phyloP scores from a whole-genome alignment of 805 yeast genomes.

The Yamadazyma insecticola region DNA sequence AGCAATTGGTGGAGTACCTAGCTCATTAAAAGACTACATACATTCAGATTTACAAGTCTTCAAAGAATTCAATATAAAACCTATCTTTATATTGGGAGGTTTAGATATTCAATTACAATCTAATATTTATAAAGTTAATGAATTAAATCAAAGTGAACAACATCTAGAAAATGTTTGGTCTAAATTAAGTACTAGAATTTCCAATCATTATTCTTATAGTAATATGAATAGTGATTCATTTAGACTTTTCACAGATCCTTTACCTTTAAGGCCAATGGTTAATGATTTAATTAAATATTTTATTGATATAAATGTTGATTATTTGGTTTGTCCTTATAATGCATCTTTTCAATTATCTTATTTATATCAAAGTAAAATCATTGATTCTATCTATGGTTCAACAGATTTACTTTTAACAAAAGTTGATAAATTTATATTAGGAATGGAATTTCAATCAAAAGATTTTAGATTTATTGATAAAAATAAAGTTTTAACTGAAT shows the following conservation, averaged over 20 bases:
- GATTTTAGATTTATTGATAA: conserved; percentile 68
- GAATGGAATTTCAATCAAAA: conserved; percentile 61
- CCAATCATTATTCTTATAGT: conserved; percentile 10
- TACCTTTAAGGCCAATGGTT: conserved; percentile 46
- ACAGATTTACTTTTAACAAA: conserved; percentile 67
- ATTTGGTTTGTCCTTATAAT: conserved; percentile 74
- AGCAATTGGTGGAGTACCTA: conserved; percentile 81
- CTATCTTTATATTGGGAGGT: conserved; percentile 77
- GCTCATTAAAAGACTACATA: conserved; percentile 50
- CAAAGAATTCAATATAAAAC: conserved; percentile 60
- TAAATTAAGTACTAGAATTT: conserved; percentile 24
- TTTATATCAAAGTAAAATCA: conserved; percentile 47
- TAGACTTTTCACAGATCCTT: conserved; percentile 46
- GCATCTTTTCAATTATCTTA: conserved; percentile 80
- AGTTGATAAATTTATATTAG: conserved; percentile 66
- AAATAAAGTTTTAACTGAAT: conserved; percentile 51
- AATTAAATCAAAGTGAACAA: conserved; percentile 34
- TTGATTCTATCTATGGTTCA: conserved; percentile 81
- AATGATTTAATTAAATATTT: conserved; percentile 57
- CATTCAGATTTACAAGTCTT: conserved; percentile 62
- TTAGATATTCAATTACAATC: conserved; percentile 39
- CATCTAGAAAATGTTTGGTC: conserved; percentile 39
- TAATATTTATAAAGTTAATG: conserved; percentile 30
- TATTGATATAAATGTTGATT: conserved; percentile 52
- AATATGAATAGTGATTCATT: conserved; percentile 41